Evolutionary conservation across 192 early-diverging fungal genomes (phyloP), one percentile per base, ranked within the genome.

Genomic region (Podila verticillata): DNA sequence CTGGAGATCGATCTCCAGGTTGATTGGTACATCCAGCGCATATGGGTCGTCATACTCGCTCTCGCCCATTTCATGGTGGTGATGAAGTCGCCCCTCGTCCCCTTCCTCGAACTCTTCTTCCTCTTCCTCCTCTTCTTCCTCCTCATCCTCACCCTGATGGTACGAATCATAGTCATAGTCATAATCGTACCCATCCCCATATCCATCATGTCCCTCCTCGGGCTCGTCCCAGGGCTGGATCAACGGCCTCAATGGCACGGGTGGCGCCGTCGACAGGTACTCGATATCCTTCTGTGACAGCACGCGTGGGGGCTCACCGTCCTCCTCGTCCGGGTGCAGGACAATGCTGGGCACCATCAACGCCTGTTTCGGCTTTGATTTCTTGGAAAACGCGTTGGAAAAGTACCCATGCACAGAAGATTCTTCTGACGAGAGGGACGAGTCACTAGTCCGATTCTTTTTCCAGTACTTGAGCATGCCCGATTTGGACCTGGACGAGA

Each of bases 281-380:
- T 80, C 77, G n/a, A 80, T 80, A 7, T 80, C 77, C 20, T 28
- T 63, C 2, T 80, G 65, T 1, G 77, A 62, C 7, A 80, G 35
- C 3, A 72, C 61, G 7, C 70, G 34, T 10, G 61, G 51, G 2
- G 77, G 77, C 29, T 72, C 77, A 29, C 61, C 66, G 29, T 80
- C 77, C 4, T 72, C 77, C 10, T 80, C 77, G 26, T 80, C 77
- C 30, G 77, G 77, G 60, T 80, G 77, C 30, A 80, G 51, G 7
- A 80, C 70, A 57, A 80, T 72, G 13, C 48, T 72, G 20, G 77
- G 77, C 49, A 80, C 63, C 2, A 36, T 39, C 30, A 32, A 3
- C 34, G 30, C 39, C 24, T 66, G 34, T 24, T 19, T 31, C 1
- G 54, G 1, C 26, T 32, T 24, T 67, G 72, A 30, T 44, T 62